A percentile compares a stretch with the other conserved stretches of the same genome.
These are phyloP conservation scores for Phytopythium mirpurense DNA, from an alignment of 352 stramenopile genomes.

Conservation along the genomic window DNA sequence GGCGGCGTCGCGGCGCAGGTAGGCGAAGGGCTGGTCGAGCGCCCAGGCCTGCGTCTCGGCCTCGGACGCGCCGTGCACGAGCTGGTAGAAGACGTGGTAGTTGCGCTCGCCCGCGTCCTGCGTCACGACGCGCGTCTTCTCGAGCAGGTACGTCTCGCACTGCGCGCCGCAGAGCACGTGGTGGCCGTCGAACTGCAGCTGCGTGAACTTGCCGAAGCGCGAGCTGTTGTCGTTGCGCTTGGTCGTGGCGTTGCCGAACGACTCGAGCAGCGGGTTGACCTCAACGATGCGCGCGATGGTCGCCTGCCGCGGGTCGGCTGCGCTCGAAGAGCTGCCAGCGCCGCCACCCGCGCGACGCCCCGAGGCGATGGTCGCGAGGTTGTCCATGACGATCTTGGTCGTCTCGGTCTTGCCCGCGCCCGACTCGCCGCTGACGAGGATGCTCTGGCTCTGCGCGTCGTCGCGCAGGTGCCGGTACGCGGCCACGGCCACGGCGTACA, in stretches of 20 bases:
- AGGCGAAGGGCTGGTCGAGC: constrained; percentile 37
- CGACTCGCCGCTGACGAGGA: constrained; percentile 83
- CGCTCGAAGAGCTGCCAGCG: constrained; percentile 12
- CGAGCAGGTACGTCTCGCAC: constrained; percentile 94
- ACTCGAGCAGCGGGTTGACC: constrained; percentile 97
- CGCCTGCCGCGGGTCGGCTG: constrained; percentile 43
- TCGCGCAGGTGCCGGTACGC: constrained; percentile 64
- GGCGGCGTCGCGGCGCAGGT: constrained; percentile 32
- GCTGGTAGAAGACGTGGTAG: constrained; percentile 97
- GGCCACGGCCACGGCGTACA: constrained; percentile 64
- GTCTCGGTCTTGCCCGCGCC: constrained; percentile 93
- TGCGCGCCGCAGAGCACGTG: constrained; percentile 85
- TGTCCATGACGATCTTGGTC: constrained; percentile 90
- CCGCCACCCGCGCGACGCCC: too few species aligned
- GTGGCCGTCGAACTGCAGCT: constrained; percentile 88
- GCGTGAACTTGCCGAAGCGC: constrained; percentile 96
- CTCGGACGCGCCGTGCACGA: constrained; percentile 47
- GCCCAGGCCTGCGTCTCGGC: constrained; percentile 35
- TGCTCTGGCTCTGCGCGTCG: constrained; percentile 65
- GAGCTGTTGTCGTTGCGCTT: constrained; percentile 96
- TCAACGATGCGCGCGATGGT: constrained; percentile 92
- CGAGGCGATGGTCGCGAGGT: constrained; percentile 79
- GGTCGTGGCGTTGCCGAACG: constrained; percentile 98
- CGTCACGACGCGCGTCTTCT: constrained; percentile 93
- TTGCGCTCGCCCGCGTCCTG: constrained; percentile 91